Percentiles rank a stretch among this genome's conserved stretches.
These are phyloP conservation scores for Calycina marina DNA, from an alignment of 2,329 filamentous ascomycete species.

Conservation along the genomic window DNA sequence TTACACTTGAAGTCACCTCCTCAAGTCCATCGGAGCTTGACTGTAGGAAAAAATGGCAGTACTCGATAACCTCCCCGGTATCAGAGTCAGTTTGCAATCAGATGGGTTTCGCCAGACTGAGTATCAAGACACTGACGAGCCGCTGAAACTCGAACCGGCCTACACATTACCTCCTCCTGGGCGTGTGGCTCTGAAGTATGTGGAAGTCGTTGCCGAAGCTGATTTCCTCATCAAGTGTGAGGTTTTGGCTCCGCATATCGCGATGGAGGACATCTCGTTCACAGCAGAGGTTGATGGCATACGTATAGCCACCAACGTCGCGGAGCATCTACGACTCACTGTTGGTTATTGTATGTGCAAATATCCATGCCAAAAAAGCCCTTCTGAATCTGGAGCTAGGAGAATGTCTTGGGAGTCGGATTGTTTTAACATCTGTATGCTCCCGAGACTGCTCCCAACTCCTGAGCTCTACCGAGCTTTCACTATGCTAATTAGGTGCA, in stretches of 20 bases:
- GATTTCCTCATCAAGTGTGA: background rate
- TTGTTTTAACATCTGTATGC: too few relatives aligned
- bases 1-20: too few relatives aligned
- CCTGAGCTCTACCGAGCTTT: too few relatives aligned
- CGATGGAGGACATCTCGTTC: background rate
- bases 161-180: background rate
- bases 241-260: background rate
- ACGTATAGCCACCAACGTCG: background rate
- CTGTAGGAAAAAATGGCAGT: too few relatives aligned
- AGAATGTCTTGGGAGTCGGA: too few relatives aligned
- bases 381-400: too few relatives aligned
- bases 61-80: background rate
- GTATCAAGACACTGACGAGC: background rate
- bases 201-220: background rate
- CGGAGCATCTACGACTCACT: background rate
- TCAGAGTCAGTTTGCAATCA: background rate
- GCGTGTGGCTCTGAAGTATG: background rate
- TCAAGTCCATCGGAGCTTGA: too few relatives aligned
- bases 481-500: too few relatives aligned
- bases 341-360: too few relatives aligned
- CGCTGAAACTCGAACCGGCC: background rate
- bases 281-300: background rate
- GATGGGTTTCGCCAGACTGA: background rate
- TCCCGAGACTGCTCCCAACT: too few relatives aligned
- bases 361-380: too few relatives aligned